These are phyloP conservation scores for Sphaerosporella brunnea DNA, from an alignment of 495 filamentous ascomycete species.

Conservation along the genomic window DNA sequence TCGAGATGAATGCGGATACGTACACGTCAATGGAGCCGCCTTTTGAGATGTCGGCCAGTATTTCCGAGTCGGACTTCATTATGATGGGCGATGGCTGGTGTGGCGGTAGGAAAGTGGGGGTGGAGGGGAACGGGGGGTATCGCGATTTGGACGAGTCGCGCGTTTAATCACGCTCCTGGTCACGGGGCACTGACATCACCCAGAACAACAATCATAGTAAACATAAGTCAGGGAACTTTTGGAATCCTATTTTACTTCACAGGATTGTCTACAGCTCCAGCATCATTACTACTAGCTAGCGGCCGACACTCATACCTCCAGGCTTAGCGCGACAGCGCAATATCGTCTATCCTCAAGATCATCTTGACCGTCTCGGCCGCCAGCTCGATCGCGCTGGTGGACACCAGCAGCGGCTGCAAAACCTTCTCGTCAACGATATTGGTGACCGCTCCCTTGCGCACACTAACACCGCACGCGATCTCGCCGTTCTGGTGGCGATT, in stretches of 20 bases:
- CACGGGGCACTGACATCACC: not conserved
- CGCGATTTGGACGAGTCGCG: not conserved
- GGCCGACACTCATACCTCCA: not conserved
- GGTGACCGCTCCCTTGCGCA: conserved; percentile 83
- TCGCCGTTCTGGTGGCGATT: conserved; percentile 87
- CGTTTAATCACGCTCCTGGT: not conserved
- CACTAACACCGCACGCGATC: conserved; percentile 90
- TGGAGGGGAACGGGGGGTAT: not conserved
- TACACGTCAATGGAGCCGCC: conserved; percentile 20
- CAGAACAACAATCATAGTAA: not conserved
- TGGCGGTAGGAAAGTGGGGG: not conserved
- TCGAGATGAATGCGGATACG: conserved; percentile 1
- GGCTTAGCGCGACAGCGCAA: conserved; percentile 37
- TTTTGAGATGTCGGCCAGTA: conserved; percentile 23
- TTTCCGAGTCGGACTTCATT: conserved; percentile 12
- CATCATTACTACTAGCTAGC: conserved; percentile 1
- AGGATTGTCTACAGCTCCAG: conserved; percentile 3
- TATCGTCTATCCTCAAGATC: conserved; percentile 94
- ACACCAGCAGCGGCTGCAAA: conserved; percentile 84
- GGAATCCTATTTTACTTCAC: too few relatives aligned
- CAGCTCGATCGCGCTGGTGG: conserved; percentile 90
- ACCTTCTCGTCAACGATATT: conserved; percentile 96
- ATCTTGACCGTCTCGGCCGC: conserved; percentile 98
- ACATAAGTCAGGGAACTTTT: not conserved
- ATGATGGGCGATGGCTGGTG: not conserved